Evolutionary conservation across 2,329 filamentous ascomycete species (phyloP), one percentile per base, ranked within the genome.

Genomic region (Fusarium nelsonii): DNA sequence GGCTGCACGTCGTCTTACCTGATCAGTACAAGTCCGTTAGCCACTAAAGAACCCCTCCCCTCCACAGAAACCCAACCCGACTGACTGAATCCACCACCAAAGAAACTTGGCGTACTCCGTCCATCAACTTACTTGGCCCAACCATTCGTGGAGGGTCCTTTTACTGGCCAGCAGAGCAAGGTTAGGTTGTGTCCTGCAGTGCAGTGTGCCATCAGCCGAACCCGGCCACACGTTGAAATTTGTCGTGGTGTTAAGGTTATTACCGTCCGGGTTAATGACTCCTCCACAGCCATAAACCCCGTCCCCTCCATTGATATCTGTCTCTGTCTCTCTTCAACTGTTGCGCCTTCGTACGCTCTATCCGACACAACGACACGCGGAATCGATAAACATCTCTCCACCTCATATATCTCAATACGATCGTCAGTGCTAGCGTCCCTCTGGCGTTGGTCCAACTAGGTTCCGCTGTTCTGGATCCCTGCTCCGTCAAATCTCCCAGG

Each of bases 381-480:
- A 58, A 34, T 62, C 56, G 12, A 54, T 45, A 32, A 33, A 26
- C 37, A 49, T 4, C 45, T 64, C 50, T 34, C 44, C 58, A 54
- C n/a, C 32, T 11, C 44, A 58, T 44, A 63, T 36, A 59, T 53
- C 43, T 52, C 52, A 58, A 48, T 36, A 58, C 68, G 32, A 52
- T 64, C 52, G 54, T 43, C 58, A 32, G 45, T 57, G 34, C 56
- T 70, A 70, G 68, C 44, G 59, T 58, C 43, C 40, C 52, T 65
- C 52, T 65, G 48, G 50, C 39, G 62, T 45, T 56, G 68, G 46
- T 69, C 41, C 52, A 57, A 66, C 64, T 26, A 46, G 64, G 41
- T 65, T 68, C 56, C 63, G 60, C 65, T 68, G n/a, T 54, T 58
- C 65, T 70, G 36, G 68, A 71, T 62, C 68, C 68, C 64, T 69